Evolutionary conservation across 495 filamentous ascomycete genomes (phyloP), one percentile per base, ranked within the genome.

Genomic region (Daldinia vernicosa): DNA sequence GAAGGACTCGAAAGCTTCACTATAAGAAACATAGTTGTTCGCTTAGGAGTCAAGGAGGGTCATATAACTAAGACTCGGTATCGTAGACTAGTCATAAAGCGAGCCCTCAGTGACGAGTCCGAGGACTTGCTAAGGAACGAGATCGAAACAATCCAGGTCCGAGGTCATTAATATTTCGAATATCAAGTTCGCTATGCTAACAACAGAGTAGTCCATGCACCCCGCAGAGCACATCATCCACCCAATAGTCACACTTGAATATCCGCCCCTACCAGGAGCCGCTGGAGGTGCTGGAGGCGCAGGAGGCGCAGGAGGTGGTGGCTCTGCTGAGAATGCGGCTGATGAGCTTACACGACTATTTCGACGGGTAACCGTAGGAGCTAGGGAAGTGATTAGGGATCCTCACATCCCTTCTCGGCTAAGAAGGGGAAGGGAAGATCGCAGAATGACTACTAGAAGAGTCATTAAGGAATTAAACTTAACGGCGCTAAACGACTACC

Each of bases 61-160:
- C 27, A 7, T 4, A 9, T 47, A 47, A 47, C 50, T 17, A 53
- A 53, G 50, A 28, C 50, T 28, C 50, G 27, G 15, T 53, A 64
- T 28, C 52, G 52, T 37, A 65, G 62, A 7, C 32, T 59, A 15
- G 32, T 53, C 12, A 24, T 67, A 30, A 67, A 67, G 45, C 47
- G 63, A 43, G 54, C 43, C 0, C 6, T 59, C 0, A 52, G 0
- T 2, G n/a, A 37, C 2, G 3, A 11, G 1, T 39, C 37, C n/a
- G 62, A 67, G 6, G 11, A 22, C 0, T 4, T 9, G 30, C 17
- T 67, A 26, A 43, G n/a, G 17, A 60, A 54, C 15, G 63, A 67
- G 26, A 60, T 60, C 4, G 9, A 24, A 22, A 33, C 24, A 11
- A 24, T 52, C 0, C 15, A 22, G 15, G 63, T 67, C 14, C 3